A percentile compares a stretch with the other conserved stretches of the same genome.
Evolutionary conservation across 2,329 filamentous ascomycete species (phyloP).

Genomic region (Falciphora oryzae): DNA sequence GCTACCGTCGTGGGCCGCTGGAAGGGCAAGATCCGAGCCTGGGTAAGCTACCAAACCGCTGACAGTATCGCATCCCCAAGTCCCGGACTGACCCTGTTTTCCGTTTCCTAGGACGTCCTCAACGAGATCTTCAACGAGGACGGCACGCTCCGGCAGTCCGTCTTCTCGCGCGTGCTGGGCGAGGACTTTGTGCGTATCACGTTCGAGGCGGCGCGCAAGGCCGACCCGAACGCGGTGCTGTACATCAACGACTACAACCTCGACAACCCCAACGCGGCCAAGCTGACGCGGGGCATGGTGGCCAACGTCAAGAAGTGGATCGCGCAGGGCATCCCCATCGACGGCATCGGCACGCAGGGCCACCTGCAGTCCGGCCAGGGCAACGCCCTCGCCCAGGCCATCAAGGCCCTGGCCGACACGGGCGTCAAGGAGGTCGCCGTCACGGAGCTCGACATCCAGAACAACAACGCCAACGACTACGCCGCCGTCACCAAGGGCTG

Average conservation of each 20-base stretch:
- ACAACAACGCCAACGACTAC: conserved; percentile 51
- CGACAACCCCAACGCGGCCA: conserved; percentile 52
- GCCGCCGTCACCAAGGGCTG: conserved; percentile 53
- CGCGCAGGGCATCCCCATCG: conserved; percentile 55
- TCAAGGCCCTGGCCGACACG: conserved; percentile 45
- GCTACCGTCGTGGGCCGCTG: neutral
- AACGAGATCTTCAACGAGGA: conserved; percentile 62
- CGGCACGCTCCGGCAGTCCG: conserved; percentile 50
- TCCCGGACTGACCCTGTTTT: neutral
- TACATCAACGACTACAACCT: conserved; percentile 75
- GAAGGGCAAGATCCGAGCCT: conserved; percentile 57
- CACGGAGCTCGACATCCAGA: conserved; percentile 63
- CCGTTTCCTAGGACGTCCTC: conserved; percentile 44
- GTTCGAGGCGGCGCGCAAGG: conserved; percentile 60
- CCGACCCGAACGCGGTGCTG: conserved; percentile 61
- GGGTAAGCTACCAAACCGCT: conserved; percentile 28
- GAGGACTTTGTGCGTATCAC: conserved; percentile 66
- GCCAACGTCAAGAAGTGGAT: conserved; percentile 58
- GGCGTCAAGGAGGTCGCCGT: conserved; percentile 53
- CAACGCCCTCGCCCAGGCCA: conserved; percentile 38
- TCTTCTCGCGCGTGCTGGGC: conserved; percentile 64
- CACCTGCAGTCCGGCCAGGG: conserved; percentile 45
- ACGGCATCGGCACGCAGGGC: conserved; percentile 57
- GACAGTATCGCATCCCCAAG: neutral
- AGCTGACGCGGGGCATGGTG: conserved; percentile 48